phyloP scores from a whole-genome alignment of 208 protist species.

The Kentomonas sorsogonicus region DNA sequence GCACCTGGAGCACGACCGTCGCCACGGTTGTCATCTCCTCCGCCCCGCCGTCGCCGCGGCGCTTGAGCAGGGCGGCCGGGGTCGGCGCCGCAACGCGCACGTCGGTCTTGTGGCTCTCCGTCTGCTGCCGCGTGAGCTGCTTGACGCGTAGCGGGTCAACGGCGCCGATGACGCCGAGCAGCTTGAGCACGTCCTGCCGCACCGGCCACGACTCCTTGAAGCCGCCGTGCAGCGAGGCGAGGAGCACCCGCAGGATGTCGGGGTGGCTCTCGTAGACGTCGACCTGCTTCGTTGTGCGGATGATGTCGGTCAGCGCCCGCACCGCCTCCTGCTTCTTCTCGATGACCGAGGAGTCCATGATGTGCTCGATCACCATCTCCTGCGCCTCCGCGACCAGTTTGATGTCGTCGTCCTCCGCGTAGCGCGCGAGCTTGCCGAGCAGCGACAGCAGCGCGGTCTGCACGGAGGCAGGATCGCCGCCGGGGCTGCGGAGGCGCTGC shows the following conservation, averaged over 20 bases:
- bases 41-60: constrained; percentile 59
- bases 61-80: constrained; percentile 9
- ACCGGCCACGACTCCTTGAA: constrained; percentile 88
- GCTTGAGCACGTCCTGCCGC: constrained; percentile 80
- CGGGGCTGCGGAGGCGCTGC: constrained; percentile 41
- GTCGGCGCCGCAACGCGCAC: constrained; percentile 14
- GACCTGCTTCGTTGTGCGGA: constrained; percentile 83
- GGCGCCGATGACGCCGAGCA: constrained; percentile 88
- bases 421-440: constrained; percentile 74
- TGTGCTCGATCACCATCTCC: constrained; percentile 68
- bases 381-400: constrained; percentile 53
- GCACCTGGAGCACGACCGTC: constrained; percentile 63
- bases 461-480: constrained; percentile 46
- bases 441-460: constrained; percentile 74
- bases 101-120: constrained; percentile 37
- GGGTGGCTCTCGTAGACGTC: constrained; percentile 72
- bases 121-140: constrained; percentile 55
- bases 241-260: constrained; percentile 72
- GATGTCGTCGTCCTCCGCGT: constrained; percentile 76
- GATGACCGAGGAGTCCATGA: constrained; percentile 75
- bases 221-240: constrained; percentile 75
- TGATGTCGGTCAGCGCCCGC: constrained; percentile 75
- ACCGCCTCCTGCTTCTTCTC: constrained; percentile 85
- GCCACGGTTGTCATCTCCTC: constrained; percentile 79
- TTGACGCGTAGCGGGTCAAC: constrained; percentile 80